A percentile compares a stretch with the other conserved stretches of the same genome.
Evolutionary conservation across 2,329 filamentous ascomycete genomes (phyloP).

Genomic region (Venturia oleaginea): DNA sequence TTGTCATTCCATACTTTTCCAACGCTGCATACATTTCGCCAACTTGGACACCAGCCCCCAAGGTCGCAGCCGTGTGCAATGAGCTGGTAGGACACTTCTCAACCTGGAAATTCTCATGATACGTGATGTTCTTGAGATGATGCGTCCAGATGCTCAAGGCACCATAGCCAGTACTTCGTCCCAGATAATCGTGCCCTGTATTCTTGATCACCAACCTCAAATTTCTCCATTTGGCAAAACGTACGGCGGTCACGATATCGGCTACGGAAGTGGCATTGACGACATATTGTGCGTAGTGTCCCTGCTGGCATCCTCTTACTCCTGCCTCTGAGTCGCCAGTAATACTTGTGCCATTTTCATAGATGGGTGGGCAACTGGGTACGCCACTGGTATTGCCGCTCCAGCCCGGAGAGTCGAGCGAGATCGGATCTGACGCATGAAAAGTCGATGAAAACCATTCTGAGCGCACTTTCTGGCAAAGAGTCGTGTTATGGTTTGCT

Average conservation of each 20-base stretch:
- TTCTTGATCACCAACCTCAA: conserved; percentile 13
- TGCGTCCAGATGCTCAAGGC: conserved; percentile 12
- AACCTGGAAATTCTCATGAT: background rate
- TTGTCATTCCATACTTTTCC: conserved; percentile 5
- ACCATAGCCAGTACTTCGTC: conserved; percentile 8
- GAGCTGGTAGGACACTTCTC: background rate
- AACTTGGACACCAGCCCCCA: conserved; percentile 11
- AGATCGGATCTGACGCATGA: conserved; percentile 2
- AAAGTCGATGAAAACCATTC: conserved; percentile 5
- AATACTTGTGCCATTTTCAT: conserved; percentile 2
- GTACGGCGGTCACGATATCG: conserved; percentile 9
- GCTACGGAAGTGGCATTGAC: conserved; percentile 33
- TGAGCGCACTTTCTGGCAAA: background rate
- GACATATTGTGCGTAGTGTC: conserved; percentile 31
- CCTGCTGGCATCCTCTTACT: conserved; percentile 6
- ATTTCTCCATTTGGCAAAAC: conserved; percentile 8
- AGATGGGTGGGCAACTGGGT: conserved; percentile 5
- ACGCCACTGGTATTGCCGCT: background rate
- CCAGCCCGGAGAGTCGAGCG: conserved; percentile 4
- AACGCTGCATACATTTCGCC: conserved; percentile 9
- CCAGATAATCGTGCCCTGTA: conserved; percentile 13
- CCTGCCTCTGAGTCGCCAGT: conserved; percentile 1
- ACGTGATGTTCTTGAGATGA: conserved; percentile 4
- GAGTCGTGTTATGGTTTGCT: background rate
- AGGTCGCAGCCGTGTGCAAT: conserved; percentile 4